A percentile compares a stretch with the other conserved stretches of the same genome.
Conservation (phyloP, 108 stramenopile species). For the Tribonema minus region DNA sequence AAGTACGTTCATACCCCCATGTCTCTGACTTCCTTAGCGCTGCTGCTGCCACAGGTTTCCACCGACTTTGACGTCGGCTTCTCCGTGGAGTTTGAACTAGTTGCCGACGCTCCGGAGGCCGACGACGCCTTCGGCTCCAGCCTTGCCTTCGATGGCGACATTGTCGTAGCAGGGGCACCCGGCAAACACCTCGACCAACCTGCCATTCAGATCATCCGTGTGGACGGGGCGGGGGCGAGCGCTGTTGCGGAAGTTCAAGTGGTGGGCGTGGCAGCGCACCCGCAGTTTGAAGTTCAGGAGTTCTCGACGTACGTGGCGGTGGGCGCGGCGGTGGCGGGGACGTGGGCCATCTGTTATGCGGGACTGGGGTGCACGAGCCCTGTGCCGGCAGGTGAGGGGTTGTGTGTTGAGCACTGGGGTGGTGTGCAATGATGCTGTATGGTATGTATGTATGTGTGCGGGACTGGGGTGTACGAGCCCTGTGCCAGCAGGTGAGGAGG, state of each 20-base stretch:
- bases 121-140: conserved; percentile 34
- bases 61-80: background rate
- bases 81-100: conserved; percentile 58
- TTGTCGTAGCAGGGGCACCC: conserved; percentile 57
- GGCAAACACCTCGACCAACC: conserved; percentile 50
- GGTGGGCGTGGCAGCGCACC: conserved; percentile 38
- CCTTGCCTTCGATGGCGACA: conserved; percentile 11
- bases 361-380: conserved; percentile 38
- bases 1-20: background rate
- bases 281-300: conserved; percentile 50
- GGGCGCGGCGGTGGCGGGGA: conserved; percentile 8
- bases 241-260: conserved; percentile 9
- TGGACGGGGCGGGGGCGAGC: conserved; percentile 14
- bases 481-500: no score
- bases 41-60: background rate
- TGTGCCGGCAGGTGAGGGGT: no score
- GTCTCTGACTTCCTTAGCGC: background rate
- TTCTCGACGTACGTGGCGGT: conserved; percentile 61
- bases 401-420: conserved; percentile 40
- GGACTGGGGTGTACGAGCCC: conserved; percentile 38
- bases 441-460: no score
- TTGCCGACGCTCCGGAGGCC: conserved; percentile 50
- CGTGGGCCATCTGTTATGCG: background rate
- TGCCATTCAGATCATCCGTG: conserved; percentile 60
- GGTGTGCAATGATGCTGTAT: background rate